Conservation (phyloP, 177 flowering plant species). For the Tripterygium wilfordii region DNA sequence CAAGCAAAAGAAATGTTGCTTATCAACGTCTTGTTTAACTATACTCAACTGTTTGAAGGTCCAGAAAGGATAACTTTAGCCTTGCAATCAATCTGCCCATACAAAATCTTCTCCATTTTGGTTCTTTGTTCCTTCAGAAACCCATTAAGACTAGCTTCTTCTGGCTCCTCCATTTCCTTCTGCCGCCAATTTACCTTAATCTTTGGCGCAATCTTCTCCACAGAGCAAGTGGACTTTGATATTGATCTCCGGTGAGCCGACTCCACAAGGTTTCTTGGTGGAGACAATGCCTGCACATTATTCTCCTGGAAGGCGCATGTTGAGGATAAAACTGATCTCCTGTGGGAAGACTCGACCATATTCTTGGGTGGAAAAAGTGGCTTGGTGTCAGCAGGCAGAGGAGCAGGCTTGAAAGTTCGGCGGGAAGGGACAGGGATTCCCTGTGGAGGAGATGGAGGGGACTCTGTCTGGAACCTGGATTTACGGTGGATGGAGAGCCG, state of each 20-base stretch:
- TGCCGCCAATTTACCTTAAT: conserved; percentile 8
- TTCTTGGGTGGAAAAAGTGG: conserved; percentile 54
- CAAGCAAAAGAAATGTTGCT: no score
- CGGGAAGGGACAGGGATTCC: conserved; percentile 20
- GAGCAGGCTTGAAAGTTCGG: conserved; percentile 24
- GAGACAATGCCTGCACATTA: conserved; percentile 27
- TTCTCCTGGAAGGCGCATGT: conserved; percentile 22
- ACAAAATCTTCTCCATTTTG: conserved; percentile 29
- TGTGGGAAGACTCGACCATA: conserved; percentile 37
- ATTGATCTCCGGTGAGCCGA: conserved; percentile 43
- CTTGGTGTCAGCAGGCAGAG: conserved; percentile 10
- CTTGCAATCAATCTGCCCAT: conserved; percentile 31
- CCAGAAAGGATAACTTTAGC: conserved; percentile 65
- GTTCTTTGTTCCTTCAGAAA: conserved; percentile 51
- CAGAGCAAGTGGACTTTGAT: conserved; percentile 51
- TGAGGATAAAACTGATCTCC: conserved; percentile 36
- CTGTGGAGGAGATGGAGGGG: conserved; percentile 20
- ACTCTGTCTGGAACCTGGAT: conserved; percentile 41
- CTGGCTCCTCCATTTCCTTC: conserved; percentile 11
- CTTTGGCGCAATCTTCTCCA: conserved; percentile 23
- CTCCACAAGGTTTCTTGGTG: conserved; percentile 37
- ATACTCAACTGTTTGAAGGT: conserved; percentile 54
- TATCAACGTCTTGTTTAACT: no score
- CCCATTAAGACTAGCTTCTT: conserved; percentile 38
- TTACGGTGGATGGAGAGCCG: conserved; percentile 28